Evolutionary conservation across 768 basidiomycete genomes (phyloP).

Genomic region (Boletus coccyginus): DNA sequence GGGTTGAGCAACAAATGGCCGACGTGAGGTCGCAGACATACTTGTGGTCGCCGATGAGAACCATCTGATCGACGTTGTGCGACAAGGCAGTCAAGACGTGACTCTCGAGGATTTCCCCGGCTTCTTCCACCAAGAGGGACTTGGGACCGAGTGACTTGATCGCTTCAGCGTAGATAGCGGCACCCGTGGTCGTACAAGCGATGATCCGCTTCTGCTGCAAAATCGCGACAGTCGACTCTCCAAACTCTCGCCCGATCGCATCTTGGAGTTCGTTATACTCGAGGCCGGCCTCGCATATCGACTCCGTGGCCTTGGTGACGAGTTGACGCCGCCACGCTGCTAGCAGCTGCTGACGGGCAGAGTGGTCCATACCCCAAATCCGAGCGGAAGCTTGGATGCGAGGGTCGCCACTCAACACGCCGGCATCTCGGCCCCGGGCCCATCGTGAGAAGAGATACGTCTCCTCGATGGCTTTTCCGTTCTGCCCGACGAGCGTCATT

Average conservation of each 20-base stretch:
- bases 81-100: conserved; percentile 61
- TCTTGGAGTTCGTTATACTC: conserved; percentile 39
- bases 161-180: conserved; percentile 52
- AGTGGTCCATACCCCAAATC: conserved; percentile 39
- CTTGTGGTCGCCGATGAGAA: conserved; percentile 75
- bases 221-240: conserved; percentile 29
- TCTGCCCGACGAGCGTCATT: conserved; percentile 42
- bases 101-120: conserved; percentile 68
- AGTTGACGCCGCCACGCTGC: conserved; percentile 36
- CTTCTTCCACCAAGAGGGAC: conserved; percentile 66
- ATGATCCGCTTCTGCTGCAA: conserved; percentile 53
- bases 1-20: neutral
- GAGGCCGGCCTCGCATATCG: conserved; percentile 27
- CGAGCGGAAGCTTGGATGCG: conserved; percentile 25
- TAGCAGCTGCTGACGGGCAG: conserved; percentile 29
- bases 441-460: conserved; percentile 50
- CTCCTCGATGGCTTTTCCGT: conserved; percentile 35
- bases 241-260: conserved; percentile 34
- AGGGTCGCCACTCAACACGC: conserved; percentile 33
- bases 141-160: conserved; percentile 45
- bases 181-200: conserved; percentile 68
- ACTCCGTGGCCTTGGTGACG: conserved; percentile 28
- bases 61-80: conserved; percentile 43
- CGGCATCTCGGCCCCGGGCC: conserved; percentile 42
- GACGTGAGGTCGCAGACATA: conserved; percentile 23